Conservation (phyloP, 2,329 filamentous ascomycete genomes). For the Pseudonectria buxi region DNA sequence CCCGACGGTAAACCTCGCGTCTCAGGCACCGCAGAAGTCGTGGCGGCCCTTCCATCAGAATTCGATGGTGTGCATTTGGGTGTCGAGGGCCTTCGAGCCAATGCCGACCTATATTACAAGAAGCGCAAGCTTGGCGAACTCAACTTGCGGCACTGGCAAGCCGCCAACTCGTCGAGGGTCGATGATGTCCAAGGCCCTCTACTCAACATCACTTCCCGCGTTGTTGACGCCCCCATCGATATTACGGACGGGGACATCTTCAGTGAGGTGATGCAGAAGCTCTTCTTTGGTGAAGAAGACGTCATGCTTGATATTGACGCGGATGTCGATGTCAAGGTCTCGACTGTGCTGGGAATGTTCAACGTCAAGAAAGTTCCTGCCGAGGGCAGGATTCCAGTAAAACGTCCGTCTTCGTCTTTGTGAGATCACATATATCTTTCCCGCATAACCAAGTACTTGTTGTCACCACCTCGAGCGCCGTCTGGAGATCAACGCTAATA, state of each 20-base stretch:
- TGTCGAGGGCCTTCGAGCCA: conserved; percentile 68
- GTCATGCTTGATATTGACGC: conserved; percentile 72
- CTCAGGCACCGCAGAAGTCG: conserved; percentile 74
- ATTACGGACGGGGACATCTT: conserved; percentile 78
- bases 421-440: conserved; percentile 16
- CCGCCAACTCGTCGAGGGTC: conserved; percentile 70
- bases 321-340: conserved; percentile 72
- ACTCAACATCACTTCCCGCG: conserved; percentile 67
- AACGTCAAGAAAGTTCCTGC: conserved; percentile 77
- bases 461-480: conserved; percentile 19
- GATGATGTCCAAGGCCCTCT: conserved; percentile 46
- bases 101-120: conserved; percentile 75
- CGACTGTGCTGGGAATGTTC: conserved; percentile 75
- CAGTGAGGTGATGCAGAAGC: conserved; percentile 68
- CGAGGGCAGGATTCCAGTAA: conserved; percentile 80
- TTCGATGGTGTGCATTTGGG: conserved; percentile 73
- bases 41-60: conserved; percentile 73
- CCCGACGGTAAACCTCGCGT: conserved; percentile 70
- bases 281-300: conserved; percentile 66
- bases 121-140: conserved; percentile 73
- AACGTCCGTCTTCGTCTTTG: conserved; percentile 69
- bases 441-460: conserved; percentile 24
- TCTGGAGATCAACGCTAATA: conserved; percentile 27
- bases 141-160: conserved; percentile 74
- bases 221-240: conserved; percentile 72